A percentile compares a stretch with the other conserved stretches of the same genome.
These are phyloP conservation scores for Rhodotorula sphaerocarpa DNA, from an alignment of 768 basidiomycete species.

Conservation along the genomic window DNA sequence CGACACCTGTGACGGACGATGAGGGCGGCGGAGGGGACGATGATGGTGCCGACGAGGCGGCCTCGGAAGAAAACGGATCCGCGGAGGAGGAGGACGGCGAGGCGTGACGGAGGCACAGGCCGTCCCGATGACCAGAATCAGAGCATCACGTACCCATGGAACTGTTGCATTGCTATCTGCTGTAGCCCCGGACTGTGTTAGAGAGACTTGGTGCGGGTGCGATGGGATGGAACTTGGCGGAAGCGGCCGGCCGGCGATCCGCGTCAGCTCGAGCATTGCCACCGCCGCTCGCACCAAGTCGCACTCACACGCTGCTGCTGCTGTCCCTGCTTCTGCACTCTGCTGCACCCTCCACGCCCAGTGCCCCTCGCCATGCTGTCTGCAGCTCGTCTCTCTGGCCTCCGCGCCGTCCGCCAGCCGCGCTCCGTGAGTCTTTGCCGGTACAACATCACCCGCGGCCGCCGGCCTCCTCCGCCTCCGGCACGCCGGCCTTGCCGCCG, in stretches of 20 bases:
- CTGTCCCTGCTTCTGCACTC: not conserved
- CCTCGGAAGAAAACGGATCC: not conserved
- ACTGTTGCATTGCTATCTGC: no score
- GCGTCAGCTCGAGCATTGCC: not conserved
- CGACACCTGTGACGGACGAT: slow-evolving; percentile 15
- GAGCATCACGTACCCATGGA: no score
- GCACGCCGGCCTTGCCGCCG: not conserved
- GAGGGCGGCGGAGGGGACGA: slow-evolving; percentile 1
- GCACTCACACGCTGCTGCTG: not conserved
- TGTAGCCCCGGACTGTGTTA: no score
- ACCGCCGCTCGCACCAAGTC: not conserved
- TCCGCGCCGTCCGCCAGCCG: slow-evolving; percentile 30
- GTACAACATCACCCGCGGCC: no score
- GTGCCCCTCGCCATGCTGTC: slow-evolving; percentile 25
- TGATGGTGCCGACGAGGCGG: not conserved
- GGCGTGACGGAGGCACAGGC: not conserved
- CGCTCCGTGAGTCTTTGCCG: slow-evolving; percentile 14
- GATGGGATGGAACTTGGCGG: not conserved
- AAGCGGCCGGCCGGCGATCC: not conserved
- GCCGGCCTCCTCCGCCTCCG: not conserved
- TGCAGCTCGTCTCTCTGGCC: slow-evolving; percentile 30
- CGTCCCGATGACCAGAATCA: no score
- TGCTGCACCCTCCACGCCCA: not conserved
- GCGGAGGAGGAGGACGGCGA: not conserved
- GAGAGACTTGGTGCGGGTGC: no score